phyloP scores from a whole-genome alignment of 2,329 filamentous ascomycete genomes.

The Cadophora sp. region DNA sequence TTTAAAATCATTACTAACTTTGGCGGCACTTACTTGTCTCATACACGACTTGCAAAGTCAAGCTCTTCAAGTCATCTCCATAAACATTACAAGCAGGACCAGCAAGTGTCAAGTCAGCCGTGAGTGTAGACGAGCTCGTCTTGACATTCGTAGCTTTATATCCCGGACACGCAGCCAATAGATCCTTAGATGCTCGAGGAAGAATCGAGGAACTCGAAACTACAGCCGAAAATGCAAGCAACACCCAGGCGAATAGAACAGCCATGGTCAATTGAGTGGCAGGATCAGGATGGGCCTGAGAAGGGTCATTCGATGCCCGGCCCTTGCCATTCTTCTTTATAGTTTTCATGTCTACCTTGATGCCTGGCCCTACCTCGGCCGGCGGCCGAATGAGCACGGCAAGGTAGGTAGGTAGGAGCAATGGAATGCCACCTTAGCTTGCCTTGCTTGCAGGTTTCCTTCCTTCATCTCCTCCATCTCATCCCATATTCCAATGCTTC shows the following conservation, averaged over 20 bases:
- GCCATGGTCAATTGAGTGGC: constrained; percentile 26
- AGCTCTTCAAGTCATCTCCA: constrained; percentile 60
- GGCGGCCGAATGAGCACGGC: neutral
- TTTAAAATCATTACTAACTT: neutral
- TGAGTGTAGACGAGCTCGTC: constrained; percentile 52
- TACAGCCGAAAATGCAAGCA: constrained; percentile 25
- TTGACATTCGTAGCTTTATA: constrained; percentile 59
- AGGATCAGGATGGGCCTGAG: neutral
- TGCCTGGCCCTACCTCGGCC: constrained; percentile 1
- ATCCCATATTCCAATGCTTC: neutral
- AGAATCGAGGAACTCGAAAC: constrained; percentile 25
- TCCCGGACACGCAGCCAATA: constrained; percentile 53
- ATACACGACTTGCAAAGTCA: constrained; percentile 66
- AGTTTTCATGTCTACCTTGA: neutral
- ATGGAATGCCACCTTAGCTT: neutral
- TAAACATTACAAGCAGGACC: constrained; percentile 66
- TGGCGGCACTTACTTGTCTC: constrained; percentile 56
- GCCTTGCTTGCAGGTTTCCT: constrained; percentile 3
- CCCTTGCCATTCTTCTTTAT: constrained; percentile 7
- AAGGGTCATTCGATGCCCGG: neutral
- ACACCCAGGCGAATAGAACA: constrained; percentile 27
- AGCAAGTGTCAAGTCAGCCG: constrained; percentile 63
- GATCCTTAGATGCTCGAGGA: constrained; percentile 25
- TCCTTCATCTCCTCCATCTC: constrained; percentile 1
- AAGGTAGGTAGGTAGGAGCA: neutral